A percentile compares a stretch with the other conserved stretches of the same genome.
phyloP scores from a whole-genome alignment of 2,329 filamentous ascomycete species.

The Penicillium sp. region DNA sequence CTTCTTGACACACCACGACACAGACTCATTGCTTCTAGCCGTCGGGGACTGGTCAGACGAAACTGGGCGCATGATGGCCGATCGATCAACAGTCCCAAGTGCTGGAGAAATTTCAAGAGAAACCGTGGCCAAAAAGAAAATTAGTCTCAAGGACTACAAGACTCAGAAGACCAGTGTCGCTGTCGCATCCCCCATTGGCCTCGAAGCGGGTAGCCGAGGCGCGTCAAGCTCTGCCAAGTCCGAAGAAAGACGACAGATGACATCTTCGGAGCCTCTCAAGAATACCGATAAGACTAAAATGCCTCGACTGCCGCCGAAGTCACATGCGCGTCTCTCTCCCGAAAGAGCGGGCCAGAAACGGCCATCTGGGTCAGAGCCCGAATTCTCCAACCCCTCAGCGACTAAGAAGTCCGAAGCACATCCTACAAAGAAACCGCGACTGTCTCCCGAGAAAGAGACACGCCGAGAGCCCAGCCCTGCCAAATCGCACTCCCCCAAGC shows the following conservation, averaged over 20 bases:
- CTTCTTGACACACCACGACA: slow-evolving; percentile 59
- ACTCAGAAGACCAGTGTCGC: slow-evolving; percentile 50
- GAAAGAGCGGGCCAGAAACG: slow-evolving; percentile 31
- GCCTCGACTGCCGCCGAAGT: slow-evolving; percentile 14
- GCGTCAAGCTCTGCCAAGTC: slow-evolving; percentile 15
- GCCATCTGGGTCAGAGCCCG: slow-evolving; percentile 24
- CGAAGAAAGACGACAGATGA: slow-evolving; percentile 23
- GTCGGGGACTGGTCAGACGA: slow-evolving; percentile 57
- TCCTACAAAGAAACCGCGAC: slow-evolving; percentile 42
- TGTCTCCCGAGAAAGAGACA: slow-evolving; percentile 36
- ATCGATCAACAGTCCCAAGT: slow-evolving; percentile 39
- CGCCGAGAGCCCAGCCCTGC: slow-evolving; percentile 28
- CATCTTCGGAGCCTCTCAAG: slow-evolving; percentile 20
- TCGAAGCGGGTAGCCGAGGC: slow-evolving; percentile 22
- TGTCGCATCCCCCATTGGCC: slow-evolving; percentile 27
- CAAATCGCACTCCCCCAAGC: slow-evolving; percentile 26
- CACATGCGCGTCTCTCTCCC: slow-evolving; percentile 13
- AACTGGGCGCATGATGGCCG: slow-evolving; percentile 47
- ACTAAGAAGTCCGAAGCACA: slow-evolving; percentile 26
- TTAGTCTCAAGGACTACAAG: slow-evolving; percentile 62
- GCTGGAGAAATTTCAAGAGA: slow-evolving; percentile 44
- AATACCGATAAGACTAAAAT: slow-evolving; percentile 18
- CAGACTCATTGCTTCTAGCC: slow-evolving; percentile 52
- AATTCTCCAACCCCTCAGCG: slow-evolving; percentile 15
- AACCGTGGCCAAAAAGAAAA: slow-evolving; percentile 58